Evolutionary conservation across 192 early-diverging fungal genomes (phyloP).

Genomic region (Backusella mclennaniae): DNA sequence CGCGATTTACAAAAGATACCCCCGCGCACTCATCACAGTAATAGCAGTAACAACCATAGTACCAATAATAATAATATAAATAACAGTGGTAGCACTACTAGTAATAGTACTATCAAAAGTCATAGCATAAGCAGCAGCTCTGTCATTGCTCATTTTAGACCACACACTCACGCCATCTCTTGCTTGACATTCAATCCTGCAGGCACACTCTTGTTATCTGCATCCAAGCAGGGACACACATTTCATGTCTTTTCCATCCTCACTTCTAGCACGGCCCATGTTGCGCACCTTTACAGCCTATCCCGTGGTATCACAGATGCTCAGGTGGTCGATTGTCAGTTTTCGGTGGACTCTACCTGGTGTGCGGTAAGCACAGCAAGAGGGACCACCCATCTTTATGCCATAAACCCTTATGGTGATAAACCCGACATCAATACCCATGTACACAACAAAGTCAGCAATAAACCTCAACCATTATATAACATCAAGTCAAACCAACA

Average conservation of each 20-base stretch:
- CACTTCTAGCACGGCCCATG: conserved; percentile 30
- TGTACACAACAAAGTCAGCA: conserved; percentile 41
- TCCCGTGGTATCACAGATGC: conserved; percentile 78
- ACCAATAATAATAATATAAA: not conserved
- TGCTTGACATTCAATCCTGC: conserved; percentile 60
- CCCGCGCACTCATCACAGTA: conserved; percentile 12
- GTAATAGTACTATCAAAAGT: not conserved
- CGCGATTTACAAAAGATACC: not conserved
- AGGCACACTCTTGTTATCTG: conserved; percentile 65
- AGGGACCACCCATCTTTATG: conserved; percentile 76
- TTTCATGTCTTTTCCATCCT: conserved; percentile 68
- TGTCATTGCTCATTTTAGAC: conserved; percentile 63
- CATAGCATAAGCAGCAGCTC: not conserved
- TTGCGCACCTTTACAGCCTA: conserved; percentile 63
- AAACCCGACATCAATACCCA: conserved; percentile 52
- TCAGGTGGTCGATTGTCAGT: conserved; percentile 63
- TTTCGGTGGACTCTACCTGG: conserved; percentile 72
- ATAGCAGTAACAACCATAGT: not conserved
- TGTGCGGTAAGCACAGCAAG: conserved; percentile 67
- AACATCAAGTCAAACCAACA: conserved; percentile 16
- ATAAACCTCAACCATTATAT: conserved; percentile 26
- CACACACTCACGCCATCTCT: conserved; percentile 66
- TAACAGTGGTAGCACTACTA: not conserved
- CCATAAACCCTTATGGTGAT: conserved; percentile 61
- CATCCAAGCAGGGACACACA: conserved; percentile 67